Base-by-base conservation (phyloP, 345 rosid genomes). In the Eucalyptus pauciflora region DNA sequence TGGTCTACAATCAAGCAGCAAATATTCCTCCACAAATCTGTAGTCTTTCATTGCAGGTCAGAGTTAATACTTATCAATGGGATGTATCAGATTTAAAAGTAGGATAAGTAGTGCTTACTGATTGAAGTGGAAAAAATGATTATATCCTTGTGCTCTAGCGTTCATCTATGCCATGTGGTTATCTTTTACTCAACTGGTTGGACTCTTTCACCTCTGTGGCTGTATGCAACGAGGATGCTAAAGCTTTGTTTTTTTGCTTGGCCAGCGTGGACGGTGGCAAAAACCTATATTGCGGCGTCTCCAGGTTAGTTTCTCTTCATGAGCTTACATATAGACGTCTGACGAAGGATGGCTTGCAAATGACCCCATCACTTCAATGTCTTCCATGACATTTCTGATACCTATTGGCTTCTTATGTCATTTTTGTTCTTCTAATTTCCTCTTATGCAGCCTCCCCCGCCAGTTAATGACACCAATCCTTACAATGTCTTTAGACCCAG, bases 401-500 rank as follows among this genome's bases (percentile, higher is more conserved):
- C 85, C 85, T 76, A 20, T 41, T 76, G 15, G 86, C 37, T 71
- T 46, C n/a, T 86, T 37, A 50, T 87, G 81, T 87, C 24, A 62
- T 24, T 24, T 60, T 83, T 45, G 27, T 79, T 54, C 31, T 43
- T 76, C 41, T n/a, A 27, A 20, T 88, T 62, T 45, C 87, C 25
- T 67, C 52, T 69, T 92, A 85, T 88, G 90, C 94, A 98, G 99
- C 99, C 99, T 56, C 99, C 99, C 85, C 98, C 99, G 17, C 99
- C 99, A 17, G 97, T 96, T 62, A 98, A 95, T 91, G 99, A 98
- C 90, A 96, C 98, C 92, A 98, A 97, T 88, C 99, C 99, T 9
- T 98, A 96, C 91, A 98, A 98, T 92, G 99, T 98, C 90, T 98
- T 98, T 92, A 94, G 99, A 91, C 99, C 99, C 41, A 95, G 99